Conservation (phyloP, 1,284 basidiomycete genomes). For the Papiliotrema flavescens region DNA sequence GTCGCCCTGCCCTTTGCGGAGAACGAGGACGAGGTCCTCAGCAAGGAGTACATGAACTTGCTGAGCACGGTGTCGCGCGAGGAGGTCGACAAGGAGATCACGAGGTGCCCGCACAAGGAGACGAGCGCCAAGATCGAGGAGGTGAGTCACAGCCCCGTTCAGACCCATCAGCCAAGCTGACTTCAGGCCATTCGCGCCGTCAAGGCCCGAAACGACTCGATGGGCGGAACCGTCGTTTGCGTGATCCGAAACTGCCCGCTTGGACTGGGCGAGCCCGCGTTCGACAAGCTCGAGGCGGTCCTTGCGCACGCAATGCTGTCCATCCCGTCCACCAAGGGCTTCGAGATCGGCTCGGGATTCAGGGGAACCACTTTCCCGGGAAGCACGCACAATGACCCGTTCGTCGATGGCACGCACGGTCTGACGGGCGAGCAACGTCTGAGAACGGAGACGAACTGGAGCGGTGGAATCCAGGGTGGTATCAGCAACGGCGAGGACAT, state of each 20-base stretch:
- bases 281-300: conserved; percentile 97
- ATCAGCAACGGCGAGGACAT: conserved; percentile 97
- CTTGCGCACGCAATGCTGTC: conserved; percentile 98
- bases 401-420: conserved; percentile 66
- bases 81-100: conserved; percentile 80
- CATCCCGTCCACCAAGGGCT: conserved; percentile 97
- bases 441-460: conserved; percentile 90
- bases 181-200: conserved; percentile 84
- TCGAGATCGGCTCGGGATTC: conserved; percentile 98
- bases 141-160: conserved; percentile 50
- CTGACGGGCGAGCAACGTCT: conserved; percentile 52
- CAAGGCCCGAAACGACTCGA: conserved; percentile 86
- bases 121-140: conserved; percentile 87
- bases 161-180: neutral
- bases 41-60: conserved; percentile 76
- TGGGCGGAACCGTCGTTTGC: conserved; percentile 95
- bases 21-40: conserved; percentile 71
- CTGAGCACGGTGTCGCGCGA: conserved; percentile 77
- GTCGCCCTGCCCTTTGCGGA: conserved; percentile 67
- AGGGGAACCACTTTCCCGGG: conserved; percentile 92
- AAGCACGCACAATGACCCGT: conserved; percentile 89
- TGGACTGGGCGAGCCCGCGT: conserved; percentile 94
- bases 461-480: conserved; percentile 95
- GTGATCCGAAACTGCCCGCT: conserved; percentile 86
- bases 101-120: conserved; percentile 85